These are phyloP conservation scores for Candida glaebosa DNA, from an alignment of 805 yeast genomes.

Conservation along the genomic window DNA sequence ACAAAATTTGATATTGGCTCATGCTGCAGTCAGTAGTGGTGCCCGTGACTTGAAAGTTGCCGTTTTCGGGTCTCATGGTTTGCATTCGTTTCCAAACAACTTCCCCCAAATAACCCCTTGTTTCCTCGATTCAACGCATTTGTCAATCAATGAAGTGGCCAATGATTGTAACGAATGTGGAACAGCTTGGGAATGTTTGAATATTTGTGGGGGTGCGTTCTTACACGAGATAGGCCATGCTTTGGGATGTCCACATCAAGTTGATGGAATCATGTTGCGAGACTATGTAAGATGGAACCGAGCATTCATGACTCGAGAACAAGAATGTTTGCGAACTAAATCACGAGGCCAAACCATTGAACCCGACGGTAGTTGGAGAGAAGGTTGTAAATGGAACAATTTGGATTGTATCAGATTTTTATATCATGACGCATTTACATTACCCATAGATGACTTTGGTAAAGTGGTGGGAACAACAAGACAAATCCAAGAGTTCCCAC, in stretches of 20 bases:
- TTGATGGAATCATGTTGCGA: constrained; percentile 84
- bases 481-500: constrained; percentile 15
- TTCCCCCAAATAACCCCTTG: constrained; percentile 66
- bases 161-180: constrained; percentile 85
- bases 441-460: constrained; percentile 58
- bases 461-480: constrained; percentile 32
- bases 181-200: constrained; percentile 84
- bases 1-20: constrained; percentile 63
- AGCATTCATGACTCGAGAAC: constrained; percentile 73
- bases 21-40: constrained; percentile 96
- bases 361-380: constrained; percentile 40
- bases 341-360: constrained; percentile 39
- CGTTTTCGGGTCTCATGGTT: constrained; percentile 90
- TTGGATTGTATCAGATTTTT: constrained; percentile 74
- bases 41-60: constrained; percentile 67
- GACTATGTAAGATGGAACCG: constrained; percentile 81
- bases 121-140: constrained; percentile 68
- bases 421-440: constrained; percentile 73
- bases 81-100: constrained; percentile 89
- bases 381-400: constrained; percentile 86
- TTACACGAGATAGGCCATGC: constrained; percentile 94
- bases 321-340: constrained; percentile 49
- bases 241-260: constrained; percentile 90
- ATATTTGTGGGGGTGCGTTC: constrained; percentile 87
- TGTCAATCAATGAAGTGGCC: constrained; percentile 71